Base-by-base conservation (phyloP, 225 moss, liverwort and hornwort genomes). In the Lunularia cruciata region DNA sequence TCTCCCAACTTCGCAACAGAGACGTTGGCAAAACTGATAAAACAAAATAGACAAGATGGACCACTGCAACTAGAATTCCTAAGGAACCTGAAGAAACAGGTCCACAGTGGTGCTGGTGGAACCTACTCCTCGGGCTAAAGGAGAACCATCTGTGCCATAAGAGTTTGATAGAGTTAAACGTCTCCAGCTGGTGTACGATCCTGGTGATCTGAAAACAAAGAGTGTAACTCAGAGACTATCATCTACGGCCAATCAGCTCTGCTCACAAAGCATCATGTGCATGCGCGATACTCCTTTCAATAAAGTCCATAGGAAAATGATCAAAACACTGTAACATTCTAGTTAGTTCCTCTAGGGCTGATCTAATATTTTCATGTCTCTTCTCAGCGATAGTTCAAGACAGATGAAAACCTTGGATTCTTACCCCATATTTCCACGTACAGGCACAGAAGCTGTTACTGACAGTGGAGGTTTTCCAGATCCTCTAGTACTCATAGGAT, bases 171-270 rank as follows among this genome's bases (percentile, higher is more conserved):
- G 20, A 4, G 71, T 64, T 56, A 72, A 39, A n/a, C 57, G 75
- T 22, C 75, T 72, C 82, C 78, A 83, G 67, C 75, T 75, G n/a
- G 73, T 71, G 59, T 60, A 72, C n/a, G 73, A 38, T 51, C 60
- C 60, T 25, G 82, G 82, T 26, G 78, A 72, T 52, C 78, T 83
- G 75, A 37, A 34, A 8, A 25, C 22, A 9, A 51, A n/a, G n/a
- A n/a, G n/a, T n/a, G n/a, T n/a, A n/a, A n/a, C n/a, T n/a, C n/a
- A n/a, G n/a, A n/a, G n/a, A n/a, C n/a, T n/a, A n/a, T n/a, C n/a
- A n/a, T n/a, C n/a, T n/a, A n/a, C n/a, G n/a, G n/a, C n/a, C n/a
- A n/a, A n/a, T n/a, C n/a, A n/a, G n/a, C n/a, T n/a, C n/a, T n/a
- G n/a, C n/a, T n/a, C n/a, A n/a, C n/a, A n/a, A n/a, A n/a, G n/a